These are phyloP conservation scores for Eucalyptus polybractea DNA, from an alignment of 345 rosid species.

Conservation along the genomic window DNA sequence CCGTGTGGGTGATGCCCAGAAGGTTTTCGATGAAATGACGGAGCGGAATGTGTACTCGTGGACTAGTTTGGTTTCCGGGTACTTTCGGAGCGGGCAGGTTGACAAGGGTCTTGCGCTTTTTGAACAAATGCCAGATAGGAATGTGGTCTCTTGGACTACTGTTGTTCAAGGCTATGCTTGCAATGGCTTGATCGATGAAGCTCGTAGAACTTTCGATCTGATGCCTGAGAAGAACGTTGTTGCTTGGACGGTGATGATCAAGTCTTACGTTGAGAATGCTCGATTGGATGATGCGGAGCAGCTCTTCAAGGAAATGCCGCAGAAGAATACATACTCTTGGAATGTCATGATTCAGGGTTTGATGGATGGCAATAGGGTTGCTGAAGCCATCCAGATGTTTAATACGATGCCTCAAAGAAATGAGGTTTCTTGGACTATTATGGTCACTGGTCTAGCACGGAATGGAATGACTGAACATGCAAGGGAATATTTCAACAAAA, in stretches of 20 bases:
- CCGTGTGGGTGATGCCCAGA: conserved; percentile 16
- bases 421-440: conserved; percentile 23
- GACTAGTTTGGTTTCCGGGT: conserved; percentile 42
- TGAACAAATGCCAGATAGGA: conserved; percentile 22
- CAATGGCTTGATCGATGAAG: conserved; percentile 24
- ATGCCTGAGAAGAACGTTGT: conserved; percentile 25
- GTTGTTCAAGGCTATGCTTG: conserved; percentile 32
- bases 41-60: conserved; percentile 33
- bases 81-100: conserved; percentile 19
- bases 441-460: conserved; percentile 17
- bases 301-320: conserved; percentile 18
- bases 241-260: conserved; percentile 34
- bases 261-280: conserved; percentile 15
- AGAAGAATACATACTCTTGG: conserved; percentile 15
- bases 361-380: conserved; percentile 3
- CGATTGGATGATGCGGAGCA: conserved; percentile 11
- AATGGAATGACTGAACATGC: conserved; percentile 16
- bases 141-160: conserved; percentile 32
- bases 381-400: conserved; percentile 15
- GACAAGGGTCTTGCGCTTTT: conserved; percentile 24
- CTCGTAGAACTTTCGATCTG: conserved; percentile 13
- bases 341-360: conserved; percentile 26
- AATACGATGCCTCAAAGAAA: conserved; percentile 23
- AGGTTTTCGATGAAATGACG: conserved; percentile 22
- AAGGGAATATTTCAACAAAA: conserved; percentile 10